Evolutionary conservation across 2,329 filamentous ascomycete species (phyloP).

Genomic region (Pleoardoris graminearum): DNA sequence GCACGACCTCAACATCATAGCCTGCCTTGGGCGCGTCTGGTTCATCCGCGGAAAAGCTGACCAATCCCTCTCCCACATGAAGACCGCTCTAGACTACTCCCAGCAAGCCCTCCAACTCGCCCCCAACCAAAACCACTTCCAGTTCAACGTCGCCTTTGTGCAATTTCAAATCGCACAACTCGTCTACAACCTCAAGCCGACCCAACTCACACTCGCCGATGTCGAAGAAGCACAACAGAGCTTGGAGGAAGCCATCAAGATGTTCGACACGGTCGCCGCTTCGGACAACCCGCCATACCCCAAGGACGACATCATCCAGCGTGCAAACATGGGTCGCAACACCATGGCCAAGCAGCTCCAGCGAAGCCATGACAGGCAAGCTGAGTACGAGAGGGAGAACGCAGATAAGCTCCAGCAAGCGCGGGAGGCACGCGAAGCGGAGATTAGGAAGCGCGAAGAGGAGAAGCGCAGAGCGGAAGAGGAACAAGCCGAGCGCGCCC

Average conservation of each 20-base stretch:
- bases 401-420: slow-evolving; percentile 84
- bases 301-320: slow-evolving; percentile 85
- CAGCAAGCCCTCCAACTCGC: slow-evolving; percentile 73
- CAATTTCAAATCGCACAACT: slow-evolving; percentile 90
- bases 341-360: slow-evolving; percentile 93
- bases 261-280: slow-evolving; percentile 63
- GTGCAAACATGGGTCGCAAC: slow-evolving; percentile 95
- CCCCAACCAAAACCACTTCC: slow-evolving; percentile 84
- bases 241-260: slow-evolving; percentile 81
- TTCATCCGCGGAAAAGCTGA: slow-evolving; percentile 76
- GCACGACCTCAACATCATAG: slow-evolving; percentile 76
- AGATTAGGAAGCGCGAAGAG: slow-evolving; percentile 77
- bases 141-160: slow-evolving; percentile 97
- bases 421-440: slow-evolving; percentile 76
- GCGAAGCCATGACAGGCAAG: slow-evolving; percentile 79
- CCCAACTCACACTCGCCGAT: slow-evolving; percentile 75
- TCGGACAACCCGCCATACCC: slow-evolving; percentile 80
- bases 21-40: slow-evolving; percentile 87
- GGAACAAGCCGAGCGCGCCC: slow-evolving; percentile 71
- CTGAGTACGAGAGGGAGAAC: slow-evolving; percentile 91
- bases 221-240: slow-evolving; percentile 79
- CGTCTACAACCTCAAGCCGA: slow-evolving; percentile 74
- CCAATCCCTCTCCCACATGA: slow-evolving; percentile 63
- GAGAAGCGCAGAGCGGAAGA: slow-evolving; percentile 69
- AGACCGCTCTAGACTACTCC: slow-evolving; percentile 66